Evolutionary conservation across 257 asterid genomes (phyloP).

Genomic region (Nemophila menziesii): DNA sequence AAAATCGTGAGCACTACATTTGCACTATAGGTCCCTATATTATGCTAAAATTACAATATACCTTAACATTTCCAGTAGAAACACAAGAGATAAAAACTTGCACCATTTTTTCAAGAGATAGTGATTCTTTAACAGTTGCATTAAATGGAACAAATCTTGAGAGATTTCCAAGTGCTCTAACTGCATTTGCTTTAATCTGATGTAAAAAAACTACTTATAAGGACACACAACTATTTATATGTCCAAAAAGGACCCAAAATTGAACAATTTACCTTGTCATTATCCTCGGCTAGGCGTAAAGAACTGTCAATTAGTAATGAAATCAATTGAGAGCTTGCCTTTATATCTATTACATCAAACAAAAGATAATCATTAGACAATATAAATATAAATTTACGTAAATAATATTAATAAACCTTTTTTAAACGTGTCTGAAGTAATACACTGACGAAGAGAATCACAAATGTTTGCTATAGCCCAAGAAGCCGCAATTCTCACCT

Average conservation of each 20-base stretch:
- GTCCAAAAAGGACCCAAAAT: no score
- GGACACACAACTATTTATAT: slow-evolving; percentile 2
- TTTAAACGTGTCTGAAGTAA: slow-evolving; percentile 35
- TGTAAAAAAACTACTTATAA: slow-evolving; percentile 7
- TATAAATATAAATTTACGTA: slow-evolving; percentile 12
- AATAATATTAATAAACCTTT: slow-evolving; percentile 19
- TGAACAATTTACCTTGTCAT: slow-evolving; percentile 63
- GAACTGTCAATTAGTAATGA: slow-evolving; percentile 52
- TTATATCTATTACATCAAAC: slow-evolving; percentile 31
- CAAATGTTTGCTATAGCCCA: slow-evolving; percentile 95
- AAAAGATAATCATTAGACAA: slow-evolving; percentile 16
- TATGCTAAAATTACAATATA: slow-evolving; percentile 12
- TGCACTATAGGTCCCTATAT: no score
- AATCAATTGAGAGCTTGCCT: slow-evolving; percentile 34
- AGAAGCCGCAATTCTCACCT: slow-evolving; percentile 93
- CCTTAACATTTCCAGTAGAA: slow-evolving; percentile 94
- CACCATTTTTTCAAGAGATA: slow-evolving; percentile 77
- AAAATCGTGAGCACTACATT: not conserved
- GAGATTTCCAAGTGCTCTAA: slow-evolving; percentile 88
- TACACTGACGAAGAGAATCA: slow-evolving; percentile 63
- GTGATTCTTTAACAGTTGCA: slow-evolving; percentile 25
- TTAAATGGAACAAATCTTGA: slow-evolving; percentile 53
- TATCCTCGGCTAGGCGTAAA: slow-evolving; percentile 64
- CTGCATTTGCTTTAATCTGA: slow-evolving; percentile 94
- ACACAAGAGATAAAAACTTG: slow-evolving; percentile 90